Base-by-base conservation (phyloP, 129 eudicot genomes). In the Chrysanthemum makinoi region DNA sequence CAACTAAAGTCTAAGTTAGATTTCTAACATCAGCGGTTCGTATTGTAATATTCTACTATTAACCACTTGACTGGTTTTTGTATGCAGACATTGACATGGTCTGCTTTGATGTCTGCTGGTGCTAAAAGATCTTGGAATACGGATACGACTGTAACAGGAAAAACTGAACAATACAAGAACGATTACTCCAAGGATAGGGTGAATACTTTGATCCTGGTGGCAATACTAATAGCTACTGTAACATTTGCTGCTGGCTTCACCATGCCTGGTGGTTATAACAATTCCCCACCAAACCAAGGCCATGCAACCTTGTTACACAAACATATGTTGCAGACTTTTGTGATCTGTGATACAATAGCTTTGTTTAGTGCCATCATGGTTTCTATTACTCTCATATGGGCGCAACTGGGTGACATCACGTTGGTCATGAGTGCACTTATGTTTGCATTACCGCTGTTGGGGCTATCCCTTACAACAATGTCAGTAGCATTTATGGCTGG, bases 201-300 rank as follows among this genome's bases (percentile, higher is more conserved):
- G 4, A 85, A 85, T 62, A 78, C 70, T 39, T 57, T 82, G 8
- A 52, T 81, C 73, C 9, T 85, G 55, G 83, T 84, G 65, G 83
- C 88, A 47, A 77, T 74, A 9, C 75, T 84, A 12, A 66, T 80
- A 3, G 88, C 78, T 15, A 80, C 85, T 5, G 76, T 84, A 10
- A 77, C 85, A 20, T 84, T 80, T 44, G 49, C 78, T 6, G 80
- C 85, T 24, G 88, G 88, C 49, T 77, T 84, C 62, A 80, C 83
- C 20, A 64, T 80, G 16, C 88, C 88, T 6, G 88, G 88, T 24
- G 88, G 83, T 28, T 80, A 84, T 65, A 74, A 60, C 83, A 75
- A 78, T 18, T 68, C 75, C 6, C 47, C 30, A 3, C 73, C 83
- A 2, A 59, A 80, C 9, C 54, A 56, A 65, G 82, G 88, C 73